These are phyloP conservation scores for Hemisphaericaspora xylofermentans DNA, from an alignment of 1,139 yeast species.

Conservation along the genomic window DNA sequence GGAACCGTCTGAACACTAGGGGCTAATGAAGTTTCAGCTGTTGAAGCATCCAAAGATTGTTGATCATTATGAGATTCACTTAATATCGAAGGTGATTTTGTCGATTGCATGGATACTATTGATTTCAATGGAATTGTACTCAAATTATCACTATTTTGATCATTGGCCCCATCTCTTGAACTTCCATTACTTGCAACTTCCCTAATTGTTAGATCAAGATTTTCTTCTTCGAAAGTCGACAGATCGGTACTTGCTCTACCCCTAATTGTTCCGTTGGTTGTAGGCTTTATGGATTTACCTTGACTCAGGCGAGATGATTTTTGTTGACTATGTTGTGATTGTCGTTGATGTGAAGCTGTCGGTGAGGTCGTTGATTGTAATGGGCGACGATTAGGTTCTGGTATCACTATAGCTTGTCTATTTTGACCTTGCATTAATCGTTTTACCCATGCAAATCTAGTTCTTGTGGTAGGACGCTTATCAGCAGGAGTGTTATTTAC, in stretches of 20 bases:
- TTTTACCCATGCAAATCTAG: slow-evolving; percentile 48
- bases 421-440: slow-evolving; percentile 48
- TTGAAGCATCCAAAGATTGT: slow-evolving; percentile 44
- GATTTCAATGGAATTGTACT: slow-evolving; percentile 57
- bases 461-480: slow-evolving; percentile 26
- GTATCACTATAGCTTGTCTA: slow-evolving; percentile 13
- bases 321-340: slow-evolving; percentile 1
- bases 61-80: slow-evolving; percentile 42
- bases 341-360: slow-evolving; percentile 2
- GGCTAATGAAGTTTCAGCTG: slow-evolving; percentile 55
- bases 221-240: neutral
- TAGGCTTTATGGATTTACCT: neutral
- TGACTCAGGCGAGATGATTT: neutral
- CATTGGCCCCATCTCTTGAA: slow-evolving; percentile 9
- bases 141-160: slow-evolving; percentile 26
- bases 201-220: slow-evolving; percentile 2
- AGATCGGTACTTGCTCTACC: neutral
- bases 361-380: neutral
- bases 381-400: neutral
- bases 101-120: slow-evolving; percentile 48
- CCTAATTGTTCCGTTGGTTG: neutral
- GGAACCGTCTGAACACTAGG: slow-evolving; percentile 28
- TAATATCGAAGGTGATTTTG: slow-evolving; percentile 42
- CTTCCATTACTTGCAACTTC: slow-evolving; percentile 6
- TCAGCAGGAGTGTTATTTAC: slow-evolving; percentile 9